Evolutionary conservation across 2,329 filamentous ascomycete genomes (phyloP), one percentile per base, ranked within the genome.

Genomic region (Fusarium sp.): DNA sequence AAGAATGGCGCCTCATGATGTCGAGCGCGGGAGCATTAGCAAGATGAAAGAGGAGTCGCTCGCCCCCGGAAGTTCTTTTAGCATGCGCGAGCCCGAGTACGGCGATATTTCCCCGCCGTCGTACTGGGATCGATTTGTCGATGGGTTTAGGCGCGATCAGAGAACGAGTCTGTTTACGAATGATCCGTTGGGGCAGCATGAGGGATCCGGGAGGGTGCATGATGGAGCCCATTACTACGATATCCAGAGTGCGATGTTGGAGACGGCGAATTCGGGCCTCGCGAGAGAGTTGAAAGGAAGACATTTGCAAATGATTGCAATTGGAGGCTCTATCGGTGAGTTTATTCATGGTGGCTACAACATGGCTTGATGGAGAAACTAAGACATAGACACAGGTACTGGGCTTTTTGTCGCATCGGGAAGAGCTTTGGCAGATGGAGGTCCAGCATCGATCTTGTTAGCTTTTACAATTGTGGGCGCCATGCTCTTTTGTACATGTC

Each of bases 291-390:
- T 97, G 74, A 96, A 97, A 83, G 90, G 91, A 25, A 88, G 94
- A 52, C 95, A 98, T 84, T 80, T 98, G 79, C 95, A 98, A 84
- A 98, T 98, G 95, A 98, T 98, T 85, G 95, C 95, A 18, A 97
- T 98, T 74, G 94, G 94, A 75, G 95, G 95, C 46, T 95, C 93
- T 15, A 97, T 97, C 77, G 93, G 93, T 89, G 84, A 44, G 81
- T 74, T 71, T 42, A 46, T 35, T 38, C 20, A 31, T 22, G 36
- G 42, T 47, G 69, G 44, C n/a, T 52, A 36, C 31, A 35, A 29
- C 39, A 52, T 63, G 52, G 22, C 27, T 62, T 27, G 41, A 59
- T 29, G 27, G 39, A 35, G 25, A 50, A 68, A 46, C 67, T 77
- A 60, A 77, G 63, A 59, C 62, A 42, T 46, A 42, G 36, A 52